A percentile compares a stretch with the other conserved stretches of the same genome.
phyloP scores from a whole-genome alignment of 805 yeast genomes.

The Vanderwaltozyma tropicalis region DNA sequence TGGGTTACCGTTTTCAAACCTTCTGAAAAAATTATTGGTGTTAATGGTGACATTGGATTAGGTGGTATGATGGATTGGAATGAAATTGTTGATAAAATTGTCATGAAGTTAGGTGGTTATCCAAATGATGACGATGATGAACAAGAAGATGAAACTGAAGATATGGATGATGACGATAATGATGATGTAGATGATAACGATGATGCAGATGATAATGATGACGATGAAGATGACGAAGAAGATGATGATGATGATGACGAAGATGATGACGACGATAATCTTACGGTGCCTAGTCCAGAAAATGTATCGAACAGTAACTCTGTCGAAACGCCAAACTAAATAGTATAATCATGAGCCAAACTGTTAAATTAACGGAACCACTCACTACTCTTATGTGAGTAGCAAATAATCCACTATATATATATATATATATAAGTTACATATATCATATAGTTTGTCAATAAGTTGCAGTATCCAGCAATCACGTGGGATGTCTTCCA shows the following conservation, averaged over 20 bases:
- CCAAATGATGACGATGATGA: conserved; percentile 37
- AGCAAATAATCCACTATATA: too few species aligned
- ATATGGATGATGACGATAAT: conserved; percentile 40
- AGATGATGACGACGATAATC: conserved; percentile 45
- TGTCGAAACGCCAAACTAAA: not conserved
- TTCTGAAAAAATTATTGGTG: conserved; percentile 82
- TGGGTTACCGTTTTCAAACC: conserved; percentile 89
- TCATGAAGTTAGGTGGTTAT: conserved; percentile 54
- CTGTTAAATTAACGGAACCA: too few species aligned
- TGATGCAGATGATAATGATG: conserved; percentile 33
- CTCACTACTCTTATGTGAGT: too few species aligned
- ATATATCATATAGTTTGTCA: too few species aligned
- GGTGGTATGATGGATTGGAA: conserved; percentile 99
- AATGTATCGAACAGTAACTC: not conserved
- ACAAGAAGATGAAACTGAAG: conserved; percentile 23
- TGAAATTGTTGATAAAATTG: conserved; percentile 79
- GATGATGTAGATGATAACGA: conserved; percentile 39
- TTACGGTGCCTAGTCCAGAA: too few species aligned
- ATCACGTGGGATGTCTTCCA: too few species aligned
- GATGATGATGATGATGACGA: conserved; percentile 37
- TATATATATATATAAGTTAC: too few species aligned
- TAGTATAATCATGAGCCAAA: too few species aligned
- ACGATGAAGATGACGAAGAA: conserved; percentile 35
- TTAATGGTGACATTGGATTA: conserved; percentile 94
- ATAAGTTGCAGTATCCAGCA: too few species aligned